Base-by-base conservation (phyloP, 805 yeast species). In the Tetrapisispora taiwanensis region DNA sequence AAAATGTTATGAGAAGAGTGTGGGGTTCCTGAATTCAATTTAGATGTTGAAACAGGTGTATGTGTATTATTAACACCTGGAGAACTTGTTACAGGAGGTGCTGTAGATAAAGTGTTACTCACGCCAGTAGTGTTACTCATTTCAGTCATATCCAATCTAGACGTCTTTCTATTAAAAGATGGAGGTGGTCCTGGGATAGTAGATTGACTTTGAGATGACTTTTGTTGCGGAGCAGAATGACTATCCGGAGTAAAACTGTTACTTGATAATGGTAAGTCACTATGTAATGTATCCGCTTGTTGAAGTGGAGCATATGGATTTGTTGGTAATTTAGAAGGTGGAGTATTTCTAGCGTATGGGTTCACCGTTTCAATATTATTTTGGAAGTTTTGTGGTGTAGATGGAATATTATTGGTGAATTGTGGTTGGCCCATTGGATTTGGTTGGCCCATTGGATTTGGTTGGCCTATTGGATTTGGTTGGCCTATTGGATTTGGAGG, bases 241-340 rank as follows among this genome's bases (percentile, higher is more conserved):
- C 39, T 43, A 13, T 43, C 45, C 31, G 48, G 41, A 15, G 47
- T 45, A 31, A 6, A 31, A 31, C 14, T 15, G n/a, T 31, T 31
- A 31, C 5, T 9, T 5, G 9, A 4, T 15, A 19, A 7, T 31
- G 19, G 7, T 31, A 52, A 47, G 35, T 48, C 42, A 22, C 43
- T 47, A 4, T 47, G 33, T 17, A 47, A 48, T 19, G 49, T 41
- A 8, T 43, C 36, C n/a, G 43, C 38, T 10, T 44, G 45, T 41
- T 56, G 53, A 26, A 55, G 48, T 27, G 71, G 66, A 12, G 72
- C 73, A 43, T 67, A 69, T 40, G 73, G 70, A 48, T 63, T 65
- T 42, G 52, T 42, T 31, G 63, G 57, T 15, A 66, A 61, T 17
- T 30, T 39, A 12, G 64, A 56, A 2, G 40, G 24, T 15, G 32